Evolutionary conservation across 169 alveolate genomes (phyloP).

Genomic region (Sarcocystis neurona): DNA sequence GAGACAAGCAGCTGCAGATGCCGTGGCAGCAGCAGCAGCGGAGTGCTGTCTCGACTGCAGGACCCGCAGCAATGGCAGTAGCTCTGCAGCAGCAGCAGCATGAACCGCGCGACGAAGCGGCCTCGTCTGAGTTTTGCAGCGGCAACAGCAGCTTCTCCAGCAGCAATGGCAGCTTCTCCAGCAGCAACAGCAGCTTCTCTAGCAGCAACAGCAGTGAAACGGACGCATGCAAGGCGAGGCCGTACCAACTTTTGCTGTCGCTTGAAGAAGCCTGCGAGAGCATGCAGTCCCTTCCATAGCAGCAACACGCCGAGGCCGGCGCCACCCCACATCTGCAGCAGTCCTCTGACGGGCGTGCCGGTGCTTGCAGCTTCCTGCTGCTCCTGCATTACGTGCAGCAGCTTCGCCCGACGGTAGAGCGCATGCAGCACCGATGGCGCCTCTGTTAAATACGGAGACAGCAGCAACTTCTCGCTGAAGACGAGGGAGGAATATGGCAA

Average conservation of each 20-base stretch:
- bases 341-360: not conserved
- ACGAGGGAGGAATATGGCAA: not conserved
- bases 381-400: not conserved
- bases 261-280: slow-evolving; percentile 5
- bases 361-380: not conserved
- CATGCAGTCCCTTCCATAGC: not conserved
- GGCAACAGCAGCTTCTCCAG: too few species aligned
- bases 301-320: slow-evolving; percentile 1
- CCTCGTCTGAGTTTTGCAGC: too few species aligned
- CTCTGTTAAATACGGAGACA: not conserved
- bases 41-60: too few species aligned
- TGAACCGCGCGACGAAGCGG: too few species aligned
- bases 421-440: slow-evolving; percentile 15
- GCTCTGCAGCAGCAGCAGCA: too few species aligned
- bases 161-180: too few species aligned
- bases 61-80: too few species aligned
- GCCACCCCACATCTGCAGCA: not conserved
- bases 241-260: not conserved
- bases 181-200: too few species aligned
- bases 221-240: too few species aligned
- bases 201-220: too few species aligned
- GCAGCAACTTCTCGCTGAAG: not conserved
- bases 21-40: too few species aligned
- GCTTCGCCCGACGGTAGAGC: slow-evolving; percentile 4
- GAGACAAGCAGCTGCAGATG: too few species aligned